These are phyloP conservation scores for Cryphonectria nitschkei DNA, from an alignment of 2,329 filamentous ascomycete species.

Conservation along the genomic window DNA sequence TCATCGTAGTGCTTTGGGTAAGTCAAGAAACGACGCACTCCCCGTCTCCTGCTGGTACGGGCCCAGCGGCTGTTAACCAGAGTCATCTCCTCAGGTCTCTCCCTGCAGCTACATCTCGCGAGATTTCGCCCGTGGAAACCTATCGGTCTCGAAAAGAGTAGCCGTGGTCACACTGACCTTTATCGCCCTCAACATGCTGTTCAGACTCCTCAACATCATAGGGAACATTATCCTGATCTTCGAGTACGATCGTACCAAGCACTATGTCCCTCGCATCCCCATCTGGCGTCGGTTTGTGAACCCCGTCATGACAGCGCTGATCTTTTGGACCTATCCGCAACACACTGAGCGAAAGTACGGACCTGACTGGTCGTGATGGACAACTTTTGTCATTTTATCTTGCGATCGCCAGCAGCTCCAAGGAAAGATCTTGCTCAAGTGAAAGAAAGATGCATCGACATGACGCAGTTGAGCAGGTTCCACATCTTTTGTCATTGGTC, in stretches of 20 bases:
- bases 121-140: slow-evolving; percentile 13
- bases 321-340: slow-evolving; percentile 49
- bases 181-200: slow-evolving; percentile 36
- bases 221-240: slow-evolving; percentile 44
- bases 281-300: slow-evolving; percentile 34
- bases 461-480: background rate
- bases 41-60: slow-evolving; percentile 30
- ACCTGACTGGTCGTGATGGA: slow-evolving; percentile 27
- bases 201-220: slow-evolving; percentile 44
- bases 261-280: slow-evolving; percentile 39
- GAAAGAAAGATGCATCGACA: background rate
- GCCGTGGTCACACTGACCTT: slow-evolving; percentile 25
- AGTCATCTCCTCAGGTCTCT: slow-evolving; percentile 32
- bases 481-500: background rate
- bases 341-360: slow-evolving; percentile 45
- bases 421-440: background rate
- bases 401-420: background rate
- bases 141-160: background rate
- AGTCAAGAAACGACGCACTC: background rate
- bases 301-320: slow-evolving; percentile 37
- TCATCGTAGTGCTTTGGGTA: slow-evolving; percentile 40
- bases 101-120: slow-evolving; percentile 36
- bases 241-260: slow-evolving; percentile 45
- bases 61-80: slow-evolving; percentile 25
- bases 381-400: background rate